phyloP scores from a whole-genome alignment of 2,329 filamentous ascomycete species.

The Chrysosphaeria jannelii region DNA sequence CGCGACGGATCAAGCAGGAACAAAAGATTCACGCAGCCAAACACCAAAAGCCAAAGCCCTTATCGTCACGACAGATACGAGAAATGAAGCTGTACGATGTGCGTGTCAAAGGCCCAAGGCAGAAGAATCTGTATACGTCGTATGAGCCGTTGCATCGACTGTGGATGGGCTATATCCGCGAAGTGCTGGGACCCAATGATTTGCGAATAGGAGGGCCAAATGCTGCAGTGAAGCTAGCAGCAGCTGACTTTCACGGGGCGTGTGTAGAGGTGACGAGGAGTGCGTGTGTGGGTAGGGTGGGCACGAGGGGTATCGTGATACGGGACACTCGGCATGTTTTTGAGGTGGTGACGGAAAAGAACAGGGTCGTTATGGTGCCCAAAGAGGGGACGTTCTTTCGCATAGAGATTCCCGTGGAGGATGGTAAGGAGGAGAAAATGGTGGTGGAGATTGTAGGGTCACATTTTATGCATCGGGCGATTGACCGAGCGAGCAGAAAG shows the following conservation, averaged over 20 bases:
- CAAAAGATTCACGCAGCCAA: conserved; percentile 8
- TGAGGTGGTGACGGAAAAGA: conserved; percentile 44
- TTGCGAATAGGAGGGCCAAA: conserved; percentile 22
- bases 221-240: conserved; percentile 45
- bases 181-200: conserved; percentile 34
- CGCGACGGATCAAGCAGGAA: conserved; percentile 15
- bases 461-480: conserved; percentile 56
- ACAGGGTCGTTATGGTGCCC: conserved; percentile 49
- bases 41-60: conserved; percentile 24
- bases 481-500: conserved; percentile 69
- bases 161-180: conserved; percentile 65
- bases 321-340: conserved; percentile 68
- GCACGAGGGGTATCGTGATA: conserved; percentile 60
- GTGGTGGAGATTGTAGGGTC: conserved; percentile 68
- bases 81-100: conserved; percentile 43
- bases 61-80: conserved; percentile 57
- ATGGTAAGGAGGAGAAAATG: conserved; percentile 11
- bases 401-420: conserved; percentile 25
- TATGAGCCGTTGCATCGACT: conserved; percentile 50
- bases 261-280: conserved; percentile 57
- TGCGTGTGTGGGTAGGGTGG: conserved; percentile 52
- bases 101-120: conserved; percentile 11
- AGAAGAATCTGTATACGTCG: conserved; percentile 31
- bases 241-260: conserved; percentile 78
- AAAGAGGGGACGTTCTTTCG: conserved; percentile 77